Evolutionary conservation across 306 rosid genomes (phyloP), one percentile per base, ranked within the genome.

Genomic region (Sindora glabra): DNA sequence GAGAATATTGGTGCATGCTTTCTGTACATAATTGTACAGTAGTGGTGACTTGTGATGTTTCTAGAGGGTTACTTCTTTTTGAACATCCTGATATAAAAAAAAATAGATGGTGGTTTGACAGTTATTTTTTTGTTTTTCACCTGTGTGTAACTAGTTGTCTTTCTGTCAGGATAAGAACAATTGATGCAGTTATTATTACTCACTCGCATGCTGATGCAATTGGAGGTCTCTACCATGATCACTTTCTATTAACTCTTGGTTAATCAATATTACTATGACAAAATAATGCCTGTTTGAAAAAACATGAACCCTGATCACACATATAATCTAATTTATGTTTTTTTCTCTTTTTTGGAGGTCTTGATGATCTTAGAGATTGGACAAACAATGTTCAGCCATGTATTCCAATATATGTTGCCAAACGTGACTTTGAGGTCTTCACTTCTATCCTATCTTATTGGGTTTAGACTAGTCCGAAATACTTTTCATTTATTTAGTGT

Each of bases 191-290:
- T 73, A 48, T 88, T 71, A 88, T 86, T 70, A 92, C 98, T 78
- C 96, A 92, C 80, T 92, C 96, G 46, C 96, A 88, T 83, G 98
- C 98, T 78, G 95, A 88, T 80, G 96, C 98, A 67, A 81, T 92
- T 51, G 98, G 98, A 92, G 94, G 95, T 92, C 92, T 84, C 82
- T 74, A 64, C 64, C 51, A 56, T 67, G 47, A 71, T 50, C 70
- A 52, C 79, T 74, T 59, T 71, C 66, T 63, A 27, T 64, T 33
- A 25, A 27, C 66, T 59, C 74, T 64, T 62, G 59, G 67, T 62
- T 65, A 41, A 59, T 59, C 40, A n/a, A 62, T 62, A 56, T 51
- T 38, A 71, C n/a, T 33, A 41, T 17, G 59, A 29, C 54, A 45
- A 52, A 56, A 5, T 18, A 58, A 44, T 63, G 56, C 66, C 68